A percentile compares a stretch with the other conserved stretches of the same genome.
phyloP scores from a whole-genome alignment of 768 basidiomycete species.

The Amanita rubescens region DNA sequence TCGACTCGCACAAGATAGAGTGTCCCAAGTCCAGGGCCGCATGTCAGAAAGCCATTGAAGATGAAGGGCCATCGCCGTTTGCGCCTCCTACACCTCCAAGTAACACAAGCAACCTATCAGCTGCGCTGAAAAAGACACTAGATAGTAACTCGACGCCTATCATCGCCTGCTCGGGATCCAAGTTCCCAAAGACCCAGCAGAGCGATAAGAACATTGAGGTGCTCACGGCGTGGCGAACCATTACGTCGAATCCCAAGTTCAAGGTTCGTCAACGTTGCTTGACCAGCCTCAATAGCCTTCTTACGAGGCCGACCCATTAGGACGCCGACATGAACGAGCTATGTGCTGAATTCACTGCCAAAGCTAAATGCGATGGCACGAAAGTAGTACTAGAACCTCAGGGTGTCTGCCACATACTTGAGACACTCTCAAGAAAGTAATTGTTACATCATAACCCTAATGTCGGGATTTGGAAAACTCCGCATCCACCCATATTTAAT shows the following conservation, averaged over 20 bases:
- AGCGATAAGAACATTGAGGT: slow-evolving; percentile 74
- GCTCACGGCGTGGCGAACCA: slow-evolving; percentile 70
- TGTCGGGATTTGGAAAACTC: background rate
- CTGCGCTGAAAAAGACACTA: slow-evolving; percentile 29
- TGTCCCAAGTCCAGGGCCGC: slow-evolving; percentile 56
- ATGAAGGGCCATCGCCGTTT: slow-evolving; percentile 58
- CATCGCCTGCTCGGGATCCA: slow-evolving; percentile 60
- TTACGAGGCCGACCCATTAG: slow-evolving; percentile 24
- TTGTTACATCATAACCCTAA: background rate
- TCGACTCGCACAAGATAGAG: slow-evolving; percentile 13
- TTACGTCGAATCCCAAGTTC: slow-evolving; percentile 68
- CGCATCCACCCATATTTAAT: background rate
- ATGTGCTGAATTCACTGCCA: slow-evolving; percentile 71
- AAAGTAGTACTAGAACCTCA: slow-evolving; percentile 70
- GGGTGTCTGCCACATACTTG: slow-evolving; percentile 41
- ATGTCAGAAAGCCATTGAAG: slow-evolving; percentile 37
- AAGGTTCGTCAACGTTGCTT: slow-evolving; percentile 40
- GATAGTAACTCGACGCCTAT: slow-evolving; percentile 41
- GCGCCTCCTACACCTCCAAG: slow-evolving; percentile 25
- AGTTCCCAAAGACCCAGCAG: slow-evolving; percentile 59
- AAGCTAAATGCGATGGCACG: slow-evolving; percentile 79
- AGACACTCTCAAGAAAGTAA: slow-evolving; percentile 17
- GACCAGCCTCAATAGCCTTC: slow-evolving; percentile 9
- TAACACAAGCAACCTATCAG: slow-evolving; percentile 11
- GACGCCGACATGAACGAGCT: slow-evolving; percentile 74